Base-by-base conservation (phyloP, 495 filamentous ascomycete species). In the Penicillium simplicissimum region DNA sequence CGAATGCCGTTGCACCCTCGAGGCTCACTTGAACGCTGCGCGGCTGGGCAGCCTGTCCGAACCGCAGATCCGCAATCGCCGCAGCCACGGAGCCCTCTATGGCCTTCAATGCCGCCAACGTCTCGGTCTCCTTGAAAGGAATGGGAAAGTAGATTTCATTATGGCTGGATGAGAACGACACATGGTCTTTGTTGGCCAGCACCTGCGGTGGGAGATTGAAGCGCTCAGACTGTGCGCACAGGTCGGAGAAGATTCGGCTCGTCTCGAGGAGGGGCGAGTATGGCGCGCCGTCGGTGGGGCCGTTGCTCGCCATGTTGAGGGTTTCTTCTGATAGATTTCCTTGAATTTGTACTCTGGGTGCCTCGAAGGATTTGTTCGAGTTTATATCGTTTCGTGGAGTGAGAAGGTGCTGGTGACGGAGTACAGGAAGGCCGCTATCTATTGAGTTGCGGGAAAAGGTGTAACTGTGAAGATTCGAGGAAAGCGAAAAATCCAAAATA, bases 51-150 rank as follows among this genome's bases (percentile, higher is more conserved):
- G 60, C 60, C 23, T 58, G 40, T 37, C 80, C 81, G 59, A 79
- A 82, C 13, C 80, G 79, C 51, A 90, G 68, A 67, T 88, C 77
- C 14, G 84, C 86, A 60, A 92, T 81, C 6, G 84, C 83, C 17
- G 84, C 86, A 6, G 84, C 86, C n/a, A 84, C 79, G 42, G 82
- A 82, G n/a, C 83, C 88, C 70, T 91, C 88, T 4, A 91, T 70
- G 25, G 84, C 87, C 70, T 91, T 91, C 67, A 91, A 74, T 3
- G 88, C 88, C 4, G 86, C 84, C 5, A 82, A 76, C 0, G 85
- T 84, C 66, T 91, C 87, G 11, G 87, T 88, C 70, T 91, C 87
- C 66, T 87, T 89, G 65, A 91, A 80, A 9, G 88, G 88, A 58
- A 84, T 87, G 0, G 89, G 88, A 51, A 88, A 81, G 60, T 80